These are phyloP conservation scores for Nidula niveotomentosa DNA, from an alignment of 1,284 basidiomycete genomes.

Conservation along the genomic window DNA sequence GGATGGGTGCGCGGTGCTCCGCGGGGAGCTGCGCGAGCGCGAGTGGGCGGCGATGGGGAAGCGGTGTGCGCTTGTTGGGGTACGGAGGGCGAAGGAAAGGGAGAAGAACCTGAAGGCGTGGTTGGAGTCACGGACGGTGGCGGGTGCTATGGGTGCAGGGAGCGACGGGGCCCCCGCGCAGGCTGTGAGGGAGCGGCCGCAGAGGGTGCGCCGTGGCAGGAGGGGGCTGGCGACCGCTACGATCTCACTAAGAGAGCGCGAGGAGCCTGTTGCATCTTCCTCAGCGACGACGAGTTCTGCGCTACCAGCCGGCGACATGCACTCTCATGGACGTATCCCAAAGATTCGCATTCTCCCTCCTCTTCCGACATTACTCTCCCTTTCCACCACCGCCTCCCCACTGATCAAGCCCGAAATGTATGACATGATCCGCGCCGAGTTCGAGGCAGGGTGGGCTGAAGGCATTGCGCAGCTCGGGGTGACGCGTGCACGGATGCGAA, in stretches of 20 bases:
- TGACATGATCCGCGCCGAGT: slow-evolving; percentile 40
- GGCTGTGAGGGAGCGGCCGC: neutral
- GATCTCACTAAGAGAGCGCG: slow-evolving; percentile 46
- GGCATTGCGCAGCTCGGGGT: slow-evolving; percentile 47
- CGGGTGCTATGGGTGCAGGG: too few relatives aligned
- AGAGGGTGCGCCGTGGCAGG: slow-evolving; percentile 35
- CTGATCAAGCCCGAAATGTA: slow-evolving; percentile 30
- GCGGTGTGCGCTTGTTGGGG: slow-evolving; percentile 52
- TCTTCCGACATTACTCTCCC: slow-evolving; percentile 22
- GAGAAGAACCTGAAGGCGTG: slow-evolving; percentile 58
- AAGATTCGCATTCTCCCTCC: slow-evolving; percentile 32
- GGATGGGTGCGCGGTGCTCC: slow-evolving; percentile 49
- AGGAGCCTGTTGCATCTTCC: slow-evolving; percentile 7
- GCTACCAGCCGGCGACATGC: neutral
- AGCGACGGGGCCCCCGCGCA: too few relatives aligned
- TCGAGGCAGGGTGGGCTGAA: slow-evolving; percentile 59
- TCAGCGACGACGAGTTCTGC: too few relatives aligned
- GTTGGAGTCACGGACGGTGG: slow-evolving; percentile 32
- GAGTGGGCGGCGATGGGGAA: slow-evolving; percentile 61
- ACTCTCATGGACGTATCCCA: neutral
- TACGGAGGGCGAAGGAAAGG: slow-evolving; percentile 49
- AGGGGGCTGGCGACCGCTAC: slow-evolving; percentile 55
- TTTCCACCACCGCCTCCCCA: slow-evolving; percentile 32
- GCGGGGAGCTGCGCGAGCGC: slow-evolving; percentile 32
- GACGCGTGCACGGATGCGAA: slow-evolving; percentile 38